A percentile compares a stretch with the other conserved stretches of the same genome.
Conservation (phyloP, 108 stramenopile genomes). For the Chaetoceros muelleri region DNA sequence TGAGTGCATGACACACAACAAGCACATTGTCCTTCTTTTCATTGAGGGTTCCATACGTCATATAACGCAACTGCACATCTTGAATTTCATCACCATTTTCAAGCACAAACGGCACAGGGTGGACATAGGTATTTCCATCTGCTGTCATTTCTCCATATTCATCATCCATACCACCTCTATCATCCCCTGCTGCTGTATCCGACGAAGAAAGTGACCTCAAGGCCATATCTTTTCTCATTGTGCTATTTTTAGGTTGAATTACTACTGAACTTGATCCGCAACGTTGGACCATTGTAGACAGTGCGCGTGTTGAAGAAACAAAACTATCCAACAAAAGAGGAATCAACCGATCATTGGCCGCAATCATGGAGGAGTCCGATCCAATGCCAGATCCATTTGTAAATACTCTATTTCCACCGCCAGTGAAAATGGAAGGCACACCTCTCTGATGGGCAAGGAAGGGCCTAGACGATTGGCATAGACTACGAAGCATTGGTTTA, state of each 20-base stretch:
- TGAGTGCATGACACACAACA: conserved; percentile 92
- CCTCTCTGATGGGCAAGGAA: too few relatives aligned
- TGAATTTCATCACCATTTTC: conserved; percentile 55
- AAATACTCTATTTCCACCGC: conserved; percentile 2
- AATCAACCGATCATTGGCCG: conserved; percentile 5
- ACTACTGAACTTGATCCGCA: background rate
- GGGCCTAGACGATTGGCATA: too few relatives aligned
- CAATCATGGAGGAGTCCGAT: conserved; percentile 4
- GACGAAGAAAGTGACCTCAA: background rate
- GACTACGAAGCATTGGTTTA: too few relatives aligned
- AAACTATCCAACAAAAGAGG: too few relatives aligned
- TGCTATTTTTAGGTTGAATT: background rate
- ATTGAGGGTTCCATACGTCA: conserved; percentile 86
- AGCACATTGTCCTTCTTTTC: conserved; percentile 72
- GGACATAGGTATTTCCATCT: conserved; percentile 54
- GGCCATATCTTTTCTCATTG: background rate
- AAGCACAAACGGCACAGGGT: conserved; percentile 42
- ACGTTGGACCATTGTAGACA: background rate
- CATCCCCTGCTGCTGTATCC: conserved; percentile 8
- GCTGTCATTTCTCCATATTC: conserved; percentile 83
- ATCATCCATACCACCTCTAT: conserved; percentile 52
- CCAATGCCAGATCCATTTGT: conserved; percentile 4
- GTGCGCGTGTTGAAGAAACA: background rate
- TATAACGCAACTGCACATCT: conserved; percentile 77
- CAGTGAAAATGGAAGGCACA: too few relatives aligned